Evolutionary conservation across 306 rosid genomes (phyloP).

Genomic region (Ormosia emarginata): DNA sequence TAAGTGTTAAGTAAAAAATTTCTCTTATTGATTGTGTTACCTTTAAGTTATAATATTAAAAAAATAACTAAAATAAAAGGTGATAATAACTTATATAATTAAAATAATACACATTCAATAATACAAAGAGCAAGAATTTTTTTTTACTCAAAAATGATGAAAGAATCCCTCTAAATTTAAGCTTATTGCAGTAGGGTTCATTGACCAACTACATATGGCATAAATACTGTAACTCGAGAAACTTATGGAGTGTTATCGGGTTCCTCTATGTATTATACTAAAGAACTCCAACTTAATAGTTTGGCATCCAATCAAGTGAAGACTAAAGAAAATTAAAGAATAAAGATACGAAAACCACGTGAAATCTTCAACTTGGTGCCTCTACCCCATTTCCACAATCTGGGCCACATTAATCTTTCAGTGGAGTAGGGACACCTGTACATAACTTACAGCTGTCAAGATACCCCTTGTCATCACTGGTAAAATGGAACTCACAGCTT

Average conservation of each 20-base stretch:
- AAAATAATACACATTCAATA: too few species aligned
- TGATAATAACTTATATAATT: too few species aligned
- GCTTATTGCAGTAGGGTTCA: not conserved
- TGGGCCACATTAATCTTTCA: not conserved
- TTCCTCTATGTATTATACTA: not conserved
- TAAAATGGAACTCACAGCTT: constrained; percentile 7
- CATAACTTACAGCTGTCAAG: constrained; percentile 29
- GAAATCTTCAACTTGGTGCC: constrained; percentile 21
- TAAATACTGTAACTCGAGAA: not conserved
- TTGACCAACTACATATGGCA: not conserved
- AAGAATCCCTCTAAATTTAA: not conserved
- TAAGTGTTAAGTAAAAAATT: too few species aligned
- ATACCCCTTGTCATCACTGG: constrained; percentile 4
- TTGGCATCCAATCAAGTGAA: constrained; percentile 17
- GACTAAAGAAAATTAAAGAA: not conserved
- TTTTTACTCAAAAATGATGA: too few species aligned
- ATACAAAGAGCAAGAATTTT: too few species aligned
- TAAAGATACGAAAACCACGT: constrained; percentile 19
- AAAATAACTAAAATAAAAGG: too few species aligned
- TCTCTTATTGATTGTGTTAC: too few species aligned
- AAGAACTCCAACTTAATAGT: not conserved
- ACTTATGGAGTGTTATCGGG: constrained; percentile 19
- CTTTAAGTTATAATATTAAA: too few species aligned
- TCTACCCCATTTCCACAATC: constrained; percentile 4
- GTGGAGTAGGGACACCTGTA: not conserved